These are phyloP conservation scores for Elasticomyces elasticus DNA, from an alignment of 495 filamentous ascomycete species.

Conservation along the genomic window DNA sequence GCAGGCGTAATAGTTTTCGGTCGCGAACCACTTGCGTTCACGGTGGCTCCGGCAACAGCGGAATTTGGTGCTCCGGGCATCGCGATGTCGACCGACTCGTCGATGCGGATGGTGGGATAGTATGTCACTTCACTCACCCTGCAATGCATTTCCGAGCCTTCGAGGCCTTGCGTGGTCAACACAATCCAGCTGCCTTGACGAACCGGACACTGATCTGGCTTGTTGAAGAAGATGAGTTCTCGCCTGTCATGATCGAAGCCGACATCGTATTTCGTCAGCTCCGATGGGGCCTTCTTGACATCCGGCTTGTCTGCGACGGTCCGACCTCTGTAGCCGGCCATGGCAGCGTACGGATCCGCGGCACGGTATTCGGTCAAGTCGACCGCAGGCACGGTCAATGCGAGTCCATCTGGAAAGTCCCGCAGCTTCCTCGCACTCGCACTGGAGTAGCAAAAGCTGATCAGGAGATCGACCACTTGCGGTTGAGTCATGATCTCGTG, in stretches of 20 bases:
- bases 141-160: constrained; percentile 30
- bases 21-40: background rate
- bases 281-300: background rate
- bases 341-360: background rate
- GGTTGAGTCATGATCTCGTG: constrained; percentile 74
- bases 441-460: constrained; percentile 69
- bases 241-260: constrained; percentile 30
- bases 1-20: constrained; percentile 6
- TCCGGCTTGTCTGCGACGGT: background rate
- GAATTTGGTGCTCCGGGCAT: background rate
- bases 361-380: background rate
- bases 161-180: constrained; percentile 23
- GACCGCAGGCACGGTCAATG: constrained; percentile 50
- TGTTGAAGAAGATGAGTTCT: constrained; percentile 36
- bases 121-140: constrained; percentile 34
- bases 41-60: background rate
- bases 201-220: constrained; percentile 29
- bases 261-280: constrained; percentile 9
- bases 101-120: constrained; percentile 27
- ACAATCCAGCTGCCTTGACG: constrained; percentile 51
- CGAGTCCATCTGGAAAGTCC: constrained; percentile 60
- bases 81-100: constrained; percentile 15
- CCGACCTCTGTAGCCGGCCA: background rate
- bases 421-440: constrained; percentile 39
- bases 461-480: constrained; percentile 73